Percentiles rank a stretch among this genome's conserved stretches.
Conservation (phyloP, 108 stramenopile genomes). For the Skeletonema tropicum region DNA sequence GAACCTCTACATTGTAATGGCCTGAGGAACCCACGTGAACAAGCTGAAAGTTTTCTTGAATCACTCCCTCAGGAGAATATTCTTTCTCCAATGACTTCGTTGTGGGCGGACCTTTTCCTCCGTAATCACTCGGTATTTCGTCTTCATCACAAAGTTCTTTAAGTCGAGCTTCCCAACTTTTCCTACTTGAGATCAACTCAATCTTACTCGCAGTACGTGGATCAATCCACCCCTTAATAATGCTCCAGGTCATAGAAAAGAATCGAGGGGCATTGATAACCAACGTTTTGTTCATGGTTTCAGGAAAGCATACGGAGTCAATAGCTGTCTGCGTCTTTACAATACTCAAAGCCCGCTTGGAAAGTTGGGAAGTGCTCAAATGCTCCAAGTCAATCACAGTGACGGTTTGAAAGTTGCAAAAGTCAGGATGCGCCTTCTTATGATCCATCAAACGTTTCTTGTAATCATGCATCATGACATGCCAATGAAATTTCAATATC, state of each 20-base stretch:
- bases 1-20: constrained; percentile 52
- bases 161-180: constrained; percentile 67
- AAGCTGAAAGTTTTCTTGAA: constrained; percentile 60
- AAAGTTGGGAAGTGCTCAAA: constrained; percentile 68
- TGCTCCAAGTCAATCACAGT: constrained; percentile 72
- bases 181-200: constrained; percentile 71
- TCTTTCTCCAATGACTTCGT: constrained; percentile 60
- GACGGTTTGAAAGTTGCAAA: constrained; percentile 80
- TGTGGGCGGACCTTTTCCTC: constrained; percentile 69
- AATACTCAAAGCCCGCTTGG: constrained; percentile 63
- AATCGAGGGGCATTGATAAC: constrained; percentile 87
- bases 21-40: constrained; percentile 68
- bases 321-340: constrained; percentile 87
- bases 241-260: constrained; percentile 78
- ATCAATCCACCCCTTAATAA: constrained; percentile 89
- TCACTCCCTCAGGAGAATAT: constrained; percentile 56
- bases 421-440: constrained; percentile 71
- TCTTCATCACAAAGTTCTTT: constrained; percentile 71
- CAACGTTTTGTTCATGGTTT: constrained; percentile 81
- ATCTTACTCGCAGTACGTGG: constrained; percentile 82
- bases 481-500: constrained; percentile 86
- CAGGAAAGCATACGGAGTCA: constrained; percentile 89
- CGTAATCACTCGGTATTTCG: constrained; percentile 81
- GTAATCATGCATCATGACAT: constrained; percentile 86
- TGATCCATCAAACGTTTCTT: constrained; percentile 56